Conservation (phyloP, 2,329 filamentous ascomycete species). For the Amylocarpus encephaloides region DNA sequence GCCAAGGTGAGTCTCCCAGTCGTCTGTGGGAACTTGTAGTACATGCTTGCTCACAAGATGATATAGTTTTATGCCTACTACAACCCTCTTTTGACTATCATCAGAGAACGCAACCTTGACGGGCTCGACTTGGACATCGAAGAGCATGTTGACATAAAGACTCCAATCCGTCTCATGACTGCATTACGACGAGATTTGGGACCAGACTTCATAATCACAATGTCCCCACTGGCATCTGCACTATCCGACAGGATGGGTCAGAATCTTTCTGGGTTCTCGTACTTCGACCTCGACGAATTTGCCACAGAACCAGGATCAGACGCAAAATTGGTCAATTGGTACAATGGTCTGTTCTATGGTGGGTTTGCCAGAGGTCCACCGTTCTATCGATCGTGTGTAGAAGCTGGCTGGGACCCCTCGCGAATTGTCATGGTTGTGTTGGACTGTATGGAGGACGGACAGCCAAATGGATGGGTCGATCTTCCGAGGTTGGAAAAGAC, state of each 20-base stretch:
- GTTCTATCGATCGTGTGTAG: slow-evolving; percentile 44
- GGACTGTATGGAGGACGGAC: slow-evolving; percentile 64
- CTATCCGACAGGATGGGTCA: slow-evolving; percentile 49
- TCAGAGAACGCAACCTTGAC: slow-evolving; percentile 46
- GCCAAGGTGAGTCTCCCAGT: slow-evolving; percentile 20
- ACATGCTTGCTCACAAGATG: not conserved
- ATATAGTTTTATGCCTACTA: slow-evolving; percentile 34
- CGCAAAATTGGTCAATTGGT: slow-evolving; percentile 58
- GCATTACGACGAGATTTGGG: slow-evolving; percentile 63
- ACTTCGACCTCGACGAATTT: slow-evolving; percentile 58
- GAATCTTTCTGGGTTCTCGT: slow-evolving; percentile 75
- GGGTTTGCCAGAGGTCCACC: slow-evolving; percentile 45
- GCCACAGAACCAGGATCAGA: slow-evolving; percentile 22
- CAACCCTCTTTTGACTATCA: slow-evolving; percentile 3
- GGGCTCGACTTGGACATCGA: slow-evolving; percentile 74
- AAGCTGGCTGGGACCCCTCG: slow-evolving; percentile 61
- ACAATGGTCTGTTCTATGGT: slow-evolving; percentile 87
- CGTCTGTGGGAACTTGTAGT: no score
- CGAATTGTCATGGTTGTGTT: slow-evolving; percentile 73
- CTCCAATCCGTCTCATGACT: slow-evolving; percentile 59
- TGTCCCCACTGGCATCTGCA: slow-evolving; percentile 74
- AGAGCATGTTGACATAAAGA: slow-evolving; percentile 62
- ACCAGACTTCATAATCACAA: slow-evolving; percentile 62
- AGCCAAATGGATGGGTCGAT: slow-evolving; percentile 53
- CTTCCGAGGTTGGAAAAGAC: slow-evolving; percentile 48